Evolutionary conservation across 352 stramenopile species (phyloP), one percentile per base, ranked within the genome.

Genomic region (Phytophthora chlamydospora): DNA sequence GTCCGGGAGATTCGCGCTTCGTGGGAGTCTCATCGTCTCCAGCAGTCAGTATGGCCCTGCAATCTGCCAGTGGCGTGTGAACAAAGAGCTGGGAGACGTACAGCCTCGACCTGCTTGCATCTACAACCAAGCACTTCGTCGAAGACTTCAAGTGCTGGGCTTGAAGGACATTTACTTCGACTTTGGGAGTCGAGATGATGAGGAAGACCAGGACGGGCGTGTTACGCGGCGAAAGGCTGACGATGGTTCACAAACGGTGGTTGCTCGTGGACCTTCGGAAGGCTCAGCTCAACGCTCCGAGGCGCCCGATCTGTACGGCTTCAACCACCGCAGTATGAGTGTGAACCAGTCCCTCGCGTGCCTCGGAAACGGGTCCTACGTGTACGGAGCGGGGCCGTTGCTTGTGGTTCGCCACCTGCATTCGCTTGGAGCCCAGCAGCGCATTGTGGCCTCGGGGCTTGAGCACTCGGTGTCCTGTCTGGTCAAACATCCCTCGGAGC

Each of bases 41-140:
- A 75, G 78, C 7, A 78, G 75, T 40, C 73, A 71, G 35, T 38
- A 54, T 13, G 70, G 80, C 9, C 68, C 75, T 29, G 76, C 77
- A 9, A 77, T 93, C 36, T 93, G 82, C 45, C 85, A 93, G 43
- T 95, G 83, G 83, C 61, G 68, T 14, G 50, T 90, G n/a, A 69
- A 73, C 21, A 80, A 84, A 13, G 77, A 87, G 31, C 58, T 75
- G 6, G 44, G 38, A 8, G 80, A 88, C 31, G 58, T 71, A 1
- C 80, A 89, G 17, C 75, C 80, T 44, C 74, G 65, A 34, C 43
- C 66, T 7, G 16, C 36, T 1, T 79, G 57, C 19, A 12, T 35
- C 16, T 81, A 71, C 39, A 45, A 76, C 35, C 19, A 49, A 32
- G 19, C 5, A 1, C 66, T 82, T 50, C 43, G 62, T 17, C 43